Evolutionary conservation across 352 stramenopile genomes (phyloP).

Genomic region (Blastocystis sp.): DNA sequence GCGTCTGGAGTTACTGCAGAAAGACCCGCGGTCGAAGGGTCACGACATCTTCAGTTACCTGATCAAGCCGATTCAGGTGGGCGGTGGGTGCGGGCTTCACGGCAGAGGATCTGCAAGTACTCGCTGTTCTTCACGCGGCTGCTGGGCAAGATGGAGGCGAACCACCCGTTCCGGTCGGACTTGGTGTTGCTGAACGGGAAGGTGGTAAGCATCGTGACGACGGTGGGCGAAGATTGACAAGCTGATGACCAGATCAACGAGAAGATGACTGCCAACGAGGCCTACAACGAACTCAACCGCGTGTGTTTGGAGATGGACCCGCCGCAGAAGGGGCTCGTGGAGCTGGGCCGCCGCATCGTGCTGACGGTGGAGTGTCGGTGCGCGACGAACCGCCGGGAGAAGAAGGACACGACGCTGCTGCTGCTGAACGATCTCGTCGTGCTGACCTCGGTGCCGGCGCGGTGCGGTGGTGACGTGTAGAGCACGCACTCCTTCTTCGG

Average conservation of each 20-base stretch:
- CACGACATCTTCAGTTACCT: slow-evolving; percentile 61
- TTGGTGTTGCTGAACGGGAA: slow-evolving; percentile 16
- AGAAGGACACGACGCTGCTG: slow-evolving; percentile 23
- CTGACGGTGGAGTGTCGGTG: background rate
- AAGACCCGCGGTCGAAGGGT: slow-evolving; percentile 39
- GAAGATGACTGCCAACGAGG: slow-evolving; percentile 30
- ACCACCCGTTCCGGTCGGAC: slow-evolving; percentile 48
- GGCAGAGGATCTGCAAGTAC: slow-evolving; percentile 65
- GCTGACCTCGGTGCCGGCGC: background rate
- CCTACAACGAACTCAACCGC: background rate
- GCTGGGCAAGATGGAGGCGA: slow-evolving; percentile 54
- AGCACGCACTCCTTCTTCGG: background rate
- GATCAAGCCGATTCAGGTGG: slow-evolving; percentile 63
- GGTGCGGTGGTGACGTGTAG: background rate
- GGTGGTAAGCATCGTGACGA: slow-evolving; percentile 24
- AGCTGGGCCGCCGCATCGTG: background rate
- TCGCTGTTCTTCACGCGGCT: slow-evolving; percentile 49
- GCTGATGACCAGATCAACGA: slow-evolving; percentile 26
- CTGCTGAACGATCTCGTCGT: slow-evolving; percentile 37
- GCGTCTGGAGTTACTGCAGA: background rate
- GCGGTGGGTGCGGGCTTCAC: background rate
- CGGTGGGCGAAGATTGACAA: background rate
- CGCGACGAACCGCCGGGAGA: slow-evolving; percentile 1
- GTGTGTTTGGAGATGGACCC: slow-evolving; percentile 6
- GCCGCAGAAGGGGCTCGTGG: slow-evolving; percentile 47